Conservation (phyloP, 2,329 filamentous ascomycete species). For the Diatrype stigma region DNA sequence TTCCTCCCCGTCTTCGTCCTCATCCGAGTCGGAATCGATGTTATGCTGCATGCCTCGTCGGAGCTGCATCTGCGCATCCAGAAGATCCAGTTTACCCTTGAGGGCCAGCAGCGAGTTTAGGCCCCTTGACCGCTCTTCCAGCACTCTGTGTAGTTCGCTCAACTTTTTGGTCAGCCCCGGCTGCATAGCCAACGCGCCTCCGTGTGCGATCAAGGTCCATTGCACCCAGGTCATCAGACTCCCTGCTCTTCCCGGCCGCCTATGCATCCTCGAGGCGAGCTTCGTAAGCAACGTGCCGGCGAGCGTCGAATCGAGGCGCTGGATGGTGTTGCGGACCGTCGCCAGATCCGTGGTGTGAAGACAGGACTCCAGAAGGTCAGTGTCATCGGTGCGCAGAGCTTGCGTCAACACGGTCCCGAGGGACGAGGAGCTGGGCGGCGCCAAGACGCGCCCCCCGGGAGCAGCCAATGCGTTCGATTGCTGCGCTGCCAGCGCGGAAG, state of each 20-base stretch:
- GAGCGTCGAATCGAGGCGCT: conserved; percentile 80
- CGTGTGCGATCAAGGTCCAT: conserved; percentile 89
- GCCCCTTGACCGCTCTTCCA: conserved; percentile 80
- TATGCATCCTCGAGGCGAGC: conserved; percentile 81
- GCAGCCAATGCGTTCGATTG: conserved; percentile 37
- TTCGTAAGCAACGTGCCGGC: conserved; percentile 76
- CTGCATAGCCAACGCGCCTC: conserved; percentile 83
- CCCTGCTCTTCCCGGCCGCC: conserved; percentile 82
- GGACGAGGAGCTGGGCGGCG: conserved; percentile 69
- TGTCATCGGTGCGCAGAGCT: conserved; percentile 88
- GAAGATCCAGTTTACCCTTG: conserved; percentile 93
- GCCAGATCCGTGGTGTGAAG: conserved; percentile 72
- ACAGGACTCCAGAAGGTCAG: conserved; percentile 84
- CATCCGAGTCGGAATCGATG: conserved; percentile 49
- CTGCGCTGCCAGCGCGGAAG: conserved; percentile 49
- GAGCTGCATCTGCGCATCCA: conserved; percentile 83
- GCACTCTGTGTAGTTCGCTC: conserved; percentile 74
- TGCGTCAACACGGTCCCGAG: conserved; percentile 91
- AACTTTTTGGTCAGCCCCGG: conserved; percentile 78
- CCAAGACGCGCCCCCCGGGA: conserved; percentile 44
- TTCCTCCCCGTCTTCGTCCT: conserved; percentile 61
- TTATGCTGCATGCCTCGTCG: conserved; percentile 63
- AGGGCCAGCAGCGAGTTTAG: conserved; percentile 78
- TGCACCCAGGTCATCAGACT: conserved; percentile 94
- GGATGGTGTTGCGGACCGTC: conserved; percentile 83